These are phyloP conservation scores for Sonneratia caseolaris DNA, from an alignment of 345 rosid genomes.

Conservation along the genomic window DNA sequence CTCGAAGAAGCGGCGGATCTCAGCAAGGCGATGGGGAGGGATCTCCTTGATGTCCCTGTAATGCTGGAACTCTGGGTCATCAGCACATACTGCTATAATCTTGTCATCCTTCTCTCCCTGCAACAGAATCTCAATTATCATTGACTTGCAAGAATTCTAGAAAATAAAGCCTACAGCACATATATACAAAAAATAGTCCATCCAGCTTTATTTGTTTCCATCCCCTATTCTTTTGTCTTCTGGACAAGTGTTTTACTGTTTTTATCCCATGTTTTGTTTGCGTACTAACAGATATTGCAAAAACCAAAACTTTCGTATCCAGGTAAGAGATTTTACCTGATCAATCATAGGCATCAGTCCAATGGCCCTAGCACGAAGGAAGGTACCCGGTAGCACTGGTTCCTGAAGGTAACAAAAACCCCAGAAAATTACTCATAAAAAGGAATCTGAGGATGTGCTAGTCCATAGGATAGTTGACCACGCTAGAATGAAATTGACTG, in stretches of 20 bases:
- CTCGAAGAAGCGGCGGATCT: conserved; percentile 96
- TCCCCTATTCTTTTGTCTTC: too few species aligned
- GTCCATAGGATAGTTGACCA: too few species aligned
- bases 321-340: conserved; percentile 38
- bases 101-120: conserved; percentile 99
- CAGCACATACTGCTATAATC: conserved; percentile 96
- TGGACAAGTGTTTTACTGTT: too few species aligned
- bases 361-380: conserved; percentile 96
- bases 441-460: too few species aligned
- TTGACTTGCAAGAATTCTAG: background rate
- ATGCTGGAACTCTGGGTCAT: conserved; percentile 97
- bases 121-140: conserved; percentile 6
- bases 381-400: conserved; percentile 84
- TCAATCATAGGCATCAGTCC: conserved; percentile 99
- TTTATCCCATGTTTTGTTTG: background rate
- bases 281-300: background rate
- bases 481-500: background rate
- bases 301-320: background rate
- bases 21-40: conserved; percentile 97
- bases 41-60: conserved; percentile 87
- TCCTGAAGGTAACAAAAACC: conserved; percentile 35
- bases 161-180: background rate
- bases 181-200: background rate
- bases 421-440: background rate
- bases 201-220: too few species aligned